A percentile compares a stretch with the other conserved stretches of the same genome.
These are phyloP conservation scores for Beta corolliflora DNA, from an alignment of 179 eudicot genomes.

Conservation along the genomic window DNA sequence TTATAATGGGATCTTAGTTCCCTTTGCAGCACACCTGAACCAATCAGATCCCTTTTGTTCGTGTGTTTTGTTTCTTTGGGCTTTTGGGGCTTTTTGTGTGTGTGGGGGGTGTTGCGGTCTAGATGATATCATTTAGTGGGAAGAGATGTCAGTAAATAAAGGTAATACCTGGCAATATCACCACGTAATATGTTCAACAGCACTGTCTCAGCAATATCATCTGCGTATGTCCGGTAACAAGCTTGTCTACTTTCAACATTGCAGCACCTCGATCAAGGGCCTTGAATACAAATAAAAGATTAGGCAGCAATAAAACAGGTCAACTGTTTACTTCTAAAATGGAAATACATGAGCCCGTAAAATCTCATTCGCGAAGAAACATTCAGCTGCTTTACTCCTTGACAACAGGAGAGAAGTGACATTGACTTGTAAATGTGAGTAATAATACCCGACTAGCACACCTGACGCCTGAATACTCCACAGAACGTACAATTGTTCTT, in stretches of 20 bases:
- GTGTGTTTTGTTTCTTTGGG: background rate
- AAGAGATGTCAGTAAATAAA: background rate
- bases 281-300: slow-evolving; percentile 36
- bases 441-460: slow-evolving; percentile 28
- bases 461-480: slow-evolving; percentile 99
- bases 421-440: background rate
- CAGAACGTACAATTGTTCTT: slow-evolving; percentile 98
- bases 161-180: slow-evolving; percentile 88
- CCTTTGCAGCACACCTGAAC: background rate
- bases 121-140: background rate
- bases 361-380: background rate
- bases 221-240: slow-evolving; percentile 97
- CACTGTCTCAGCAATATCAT: slow-evolving; percentile 96
- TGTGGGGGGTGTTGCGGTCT: background rate
- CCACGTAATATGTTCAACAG: slow-evolving; percentile 92
- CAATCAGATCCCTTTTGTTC: background rate
- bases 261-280: slow-evolving; percentile 99
- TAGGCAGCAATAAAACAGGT: background rate
- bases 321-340: background rate
- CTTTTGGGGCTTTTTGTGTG: too few species aligned
- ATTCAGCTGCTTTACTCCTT: too few species aligned
- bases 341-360: background rate
- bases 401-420: background rate
- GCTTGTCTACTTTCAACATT: slow-evolving; percentile 87
- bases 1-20: background rate